Conservation (phyloP, 2,329 filamentous ascomycete genomes). For the Ophiognomonia clavigignenti-juglandacearum region DNA sequence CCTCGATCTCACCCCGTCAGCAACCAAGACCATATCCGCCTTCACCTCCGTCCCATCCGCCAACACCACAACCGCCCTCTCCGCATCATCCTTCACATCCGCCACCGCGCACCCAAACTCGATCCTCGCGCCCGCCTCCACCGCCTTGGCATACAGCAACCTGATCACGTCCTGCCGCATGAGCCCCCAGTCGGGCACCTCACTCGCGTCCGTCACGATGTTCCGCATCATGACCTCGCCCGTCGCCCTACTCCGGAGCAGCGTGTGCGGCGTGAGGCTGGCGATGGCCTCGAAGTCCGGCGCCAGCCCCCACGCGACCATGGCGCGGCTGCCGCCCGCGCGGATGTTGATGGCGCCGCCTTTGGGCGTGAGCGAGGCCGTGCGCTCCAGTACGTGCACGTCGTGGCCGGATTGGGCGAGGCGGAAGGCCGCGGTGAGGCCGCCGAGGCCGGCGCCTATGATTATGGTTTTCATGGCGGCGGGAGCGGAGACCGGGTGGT, state of each 20-base stretch:
- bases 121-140: conserved; percentile 1
- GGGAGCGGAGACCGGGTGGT: too few relatives aligned
- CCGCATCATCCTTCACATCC: background rate
- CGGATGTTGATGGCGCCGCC: conserved; percentile 20
- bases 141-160: conserved; percentile 7
- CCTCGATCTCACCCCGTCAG: conserved; percentile 39
- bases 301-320: conserved; percentile 17
- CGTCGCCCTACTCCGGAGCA: conserved; percentile 16
- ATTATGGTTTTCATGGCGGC: conserved; percentile 20
- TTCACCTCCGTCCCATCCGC: conserved; percentile 28
- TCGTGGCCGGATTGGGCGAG: conserved; percentile 16
- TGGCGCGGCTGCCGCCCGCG: conserved; percentile 16
- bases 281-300: conserved; percentile 7
- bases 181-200: conserved; percentile 18
- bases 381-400: conserved; percentile 18
- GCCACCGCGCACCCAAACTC: background rate
- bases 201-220: conserved; percentile 12
- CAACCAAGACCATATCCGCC: conserved; percentile 37
- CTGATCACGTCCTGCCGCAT: conserved; percentile 16
- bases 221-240: conserved; percentile 14
- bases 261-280: conserved; percentile 4
- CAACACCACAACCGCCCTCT: background rate
- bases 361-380: conserved; percentile 9
- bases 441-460: conserved; percentile 19
- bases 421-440: conserved; percentile 18